A percentile compares a stretch with the other conserved stretches of the same genome.
Evolutionary conservation across 306 rosid species (phyloP).

Genomic region (Acacia confusa): DNA sequence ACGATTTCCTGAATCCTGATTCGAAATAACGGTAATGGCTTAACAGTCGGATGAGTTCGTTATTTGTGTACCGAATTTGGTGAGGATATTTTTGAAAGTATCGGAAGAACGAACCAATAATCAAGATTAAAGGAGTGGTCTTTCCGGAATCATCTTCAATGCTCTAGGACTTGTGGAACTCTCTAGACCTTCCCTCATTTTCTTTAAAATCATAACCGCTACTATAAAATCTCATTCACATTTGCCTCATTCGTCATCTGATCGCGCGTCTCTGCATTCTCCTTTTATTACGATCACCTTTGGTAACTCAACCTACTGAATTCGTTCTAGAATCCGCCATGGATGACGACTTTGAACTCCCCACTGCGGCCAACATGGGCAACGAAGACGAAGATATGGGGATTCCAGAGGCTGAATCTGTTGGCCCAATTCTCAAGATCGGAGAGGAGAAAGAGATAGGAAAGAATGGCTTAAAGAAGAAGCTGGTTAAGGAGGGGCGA

Average conservation of each 20-base stretch:
- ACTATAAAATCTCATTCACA: background rate
- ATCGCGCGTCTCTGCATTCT: background rate
- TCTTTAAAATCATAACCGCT: background rate
- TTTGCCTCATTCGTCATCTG: background rate
- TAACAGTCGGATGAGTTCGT: background rate
- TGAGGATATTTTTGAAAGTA: background rate
- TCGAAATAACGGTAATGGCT: background rate
- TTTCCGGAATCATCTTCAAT: constrained; percentile 39
- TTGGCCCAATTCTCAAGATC: constrained; percentile 50
- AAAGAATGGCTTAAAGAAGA: constrained; percentile 75
- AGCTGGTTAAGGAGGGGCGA: constrained; percentile 77
- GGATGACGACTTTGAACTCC: constrained; percentile 68
- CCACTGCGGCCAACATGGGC: constrained; percentile 22
- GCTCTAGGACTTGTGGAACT: constrained; percentile 24
- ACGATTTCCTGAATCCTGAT: background rate
- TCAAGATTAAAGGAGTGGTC: constrained; percentile 1
- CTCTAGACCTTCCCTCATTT: constrained; percentile 17
- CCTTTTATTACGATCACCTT: background rate
- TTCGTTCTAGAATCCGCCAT: constrained; percentile 19
- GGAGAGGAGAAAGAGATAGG: constrained; percentile 97
- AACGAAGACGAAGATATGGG: constrained; percentile 46
- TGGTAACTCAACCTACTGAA: background rate
- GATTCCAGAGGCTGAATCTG: constrained; percentile 39
- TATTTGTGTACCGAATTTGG: background rate
- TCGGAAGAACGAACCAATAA: background rate